Evolutionary conservation across 2,329 filamentous ascomycete genomes (phyloP).

Genomic region (Ceratocystis albifundus): DNA sequence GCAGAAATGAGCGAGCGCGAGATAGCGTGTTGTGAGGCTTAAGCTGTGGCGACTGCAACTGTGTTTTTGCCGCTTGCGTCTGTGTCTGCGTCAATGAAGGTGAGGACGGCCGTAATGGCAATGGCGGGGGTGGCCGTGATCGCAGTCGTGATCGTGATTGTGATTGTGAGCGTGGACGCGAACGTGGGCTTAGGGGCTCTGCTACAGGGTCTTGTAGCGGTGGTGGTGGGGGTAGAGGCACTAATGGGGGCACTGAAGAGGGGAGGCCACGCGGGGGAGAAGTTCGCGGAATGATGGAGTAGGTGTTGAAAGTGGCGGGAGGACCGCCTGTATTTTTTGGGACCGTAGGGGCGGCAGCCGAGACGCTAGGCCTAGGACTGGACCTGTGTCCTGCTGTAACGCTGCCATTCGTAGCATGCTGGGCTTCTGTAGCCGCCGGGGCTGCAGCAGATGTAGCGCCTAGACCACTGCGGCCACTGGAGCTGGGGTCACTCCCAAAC

Average conservation of each 20-base stretch:
- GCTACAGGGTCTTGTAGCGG: background rate
- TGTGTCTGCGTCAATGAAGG: background rate
- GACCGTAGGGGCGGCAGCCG: background rate
- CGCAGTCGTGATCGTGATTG: background rate
- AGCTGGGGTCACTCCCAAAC: slow-evolving; percentile 1
- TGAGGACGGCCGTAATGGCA: background rate
- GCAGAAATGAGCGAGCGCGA: background rate
- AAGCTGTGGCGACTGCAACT: background rate
- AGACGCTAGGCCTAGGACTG: background rate
- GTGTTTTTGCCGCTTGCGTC: too few species aligned
- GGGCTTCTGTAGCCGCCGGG: background rate
- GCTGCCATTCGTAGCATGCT: background rate
- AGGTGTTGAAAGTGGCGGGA: background rate
- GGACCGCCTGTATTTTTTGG: background rate
- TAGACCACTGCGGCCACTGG: background rate
- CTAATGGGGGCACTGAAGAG: slow-evolving; percentile 1
- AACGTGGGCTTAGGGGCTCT: background rate
- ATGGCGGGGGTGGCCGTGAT: background rate
- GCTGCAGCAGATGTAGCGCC: background rate
- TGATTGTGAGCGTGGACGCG: too few species aligned
- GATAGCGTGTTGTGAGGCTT: background rate
- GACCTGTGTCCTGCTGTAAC: background rate
- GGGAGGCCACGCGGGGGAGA: background rate
- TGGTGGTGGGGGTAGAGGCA: slow-evolving; percentile 1
- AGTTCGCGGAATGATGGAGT: background rate